Evolutionary conservation across 1,284 basidiomycete species (phyloP).

Genomic region (Cryptococcus amylolentus): DNA sequence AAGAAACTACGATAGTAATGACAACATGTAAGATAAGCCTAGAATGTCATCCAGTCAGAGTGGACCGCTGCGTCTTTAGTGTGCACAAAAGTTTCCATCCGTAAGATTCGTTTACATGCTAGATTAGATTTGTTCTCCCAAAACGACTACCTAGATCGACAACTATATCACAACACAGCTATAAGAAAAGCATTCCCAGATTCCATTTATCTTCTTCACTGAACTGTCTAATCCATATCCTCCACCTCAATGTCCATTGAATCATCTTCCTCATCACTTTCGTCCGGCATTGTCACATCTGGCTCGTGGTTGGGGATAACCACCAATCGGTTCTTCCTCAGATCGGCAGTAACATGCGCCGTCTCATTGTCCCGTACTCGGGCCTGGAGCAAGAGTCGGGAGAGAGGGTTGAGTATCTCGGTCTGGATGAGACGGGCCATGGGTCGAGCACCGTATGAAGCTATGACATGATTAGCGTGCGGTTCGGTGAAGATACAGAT

Average conservation of each 20-base stretch:
- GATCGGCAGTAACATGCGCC: conserved; percentile 74
- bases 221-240: conserved; percentile 44
- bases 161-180: not conserved
- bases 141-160: not conserved
- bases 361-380: conserved; percentile 76
- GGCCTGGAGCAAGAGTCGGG: conserved; percentile 79
- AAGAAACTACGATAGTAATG: too few relatives aligned
- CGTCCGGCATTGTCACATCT: conserved; percentile 41
- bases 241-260: conserved; percentile 49
- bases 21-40: too few relatives aligned
- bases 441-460: conserved; percentile 83
- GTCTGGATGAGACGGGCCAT: conserved; percentile 88
- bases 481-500: not conserved
- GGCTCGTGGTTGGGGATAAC: conserved; percentile 77
- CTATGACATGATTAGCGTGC: conserved; percentile 5
- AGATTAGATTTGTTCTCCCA: not conserved
- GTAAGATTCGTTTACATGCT: too few relatives aligned
- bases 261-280: conserved; percentile 39
- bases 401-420: conserved; percentile 89
- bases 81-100: too few relatives aligned
- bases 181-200: not conserved
- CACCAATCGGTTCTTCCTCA: conserved; percentile 72
- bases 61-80: too few relatives aligned
- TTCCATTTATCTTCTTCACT: too few relatives aligned
- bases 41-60: too few relatives aligned